These are phyloP conservation scores for Stemphylium beticola DNA, from an alignment of 2,329 filamentous ascomycete genomes.

Conservation along the genomic window DNA sequence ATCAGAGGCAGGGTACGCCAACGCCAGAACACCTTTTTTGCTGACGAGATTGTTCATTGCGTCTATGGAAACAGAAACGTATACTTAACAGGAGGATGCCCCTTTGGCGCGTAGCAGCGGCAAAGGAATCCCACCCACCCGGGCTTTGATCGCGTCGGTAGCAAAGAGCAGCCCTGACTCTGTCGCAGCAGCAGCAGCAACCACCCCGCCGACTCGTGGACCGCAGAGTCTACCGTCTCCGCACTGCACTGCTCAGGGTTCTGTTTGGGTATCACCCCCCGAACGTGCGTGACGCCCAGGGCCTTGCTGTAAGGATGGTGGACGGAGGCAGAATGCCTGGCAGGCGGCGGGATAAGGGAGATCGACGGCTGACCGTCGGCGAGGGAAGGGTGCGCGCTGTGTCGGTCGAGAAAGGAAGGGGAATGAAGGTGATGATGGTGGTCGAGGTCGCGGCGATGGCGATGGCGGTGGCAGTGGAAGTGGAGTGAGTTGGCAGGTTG, in stretches of 20 bases:
- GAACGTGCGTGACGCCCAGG: background rate
- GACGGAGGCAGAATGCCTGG: conserved; percentile 2
- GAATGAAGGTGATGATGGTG: too few relatives aligned
- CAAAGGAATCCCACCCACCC: conserved; percentile 10
- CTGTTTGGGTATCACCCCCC: conserved; percentile 4
- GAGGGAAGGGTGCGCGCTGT: too few relatives aligned
- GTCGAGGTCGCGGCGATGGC: too few relatives aligned
- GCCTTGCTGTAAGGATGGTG: conserved; percentile 3
- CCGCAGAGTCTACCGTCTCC: background rate
- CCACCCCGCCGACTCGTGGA: background rate
- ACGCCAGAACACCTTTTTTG: conserved; percentile 1
- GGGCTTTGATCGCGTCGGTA: conserved; percentile 7
- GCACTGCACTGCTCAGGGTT: conserved; percentile 2
- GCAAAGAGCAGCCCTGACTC: conserved; percentile 12
- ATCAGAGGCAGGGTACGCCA: conserved; percentile 1
- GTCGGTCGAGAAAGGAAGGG: too few relatives aligned
- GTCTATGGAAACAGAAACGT: background rate
- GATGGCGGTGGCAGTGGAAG: too few relatives aligned
- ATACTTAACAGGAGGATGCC: conserved; percentile 1
- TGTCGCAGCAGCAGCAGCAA: background rate
- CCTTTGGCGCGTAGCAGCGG: conserved; percentile 1
- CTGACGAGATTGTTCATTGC: background rate
- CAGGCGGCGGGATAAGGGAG: too few relatives aligned
- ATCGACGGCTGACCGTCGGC: too few relatives aligned
- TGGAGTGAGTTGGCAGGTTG: too few relatives aligned